Base-by-base conservation (phyloP, 306 rosid genomes). In the Trifolium pratense region DNA sequence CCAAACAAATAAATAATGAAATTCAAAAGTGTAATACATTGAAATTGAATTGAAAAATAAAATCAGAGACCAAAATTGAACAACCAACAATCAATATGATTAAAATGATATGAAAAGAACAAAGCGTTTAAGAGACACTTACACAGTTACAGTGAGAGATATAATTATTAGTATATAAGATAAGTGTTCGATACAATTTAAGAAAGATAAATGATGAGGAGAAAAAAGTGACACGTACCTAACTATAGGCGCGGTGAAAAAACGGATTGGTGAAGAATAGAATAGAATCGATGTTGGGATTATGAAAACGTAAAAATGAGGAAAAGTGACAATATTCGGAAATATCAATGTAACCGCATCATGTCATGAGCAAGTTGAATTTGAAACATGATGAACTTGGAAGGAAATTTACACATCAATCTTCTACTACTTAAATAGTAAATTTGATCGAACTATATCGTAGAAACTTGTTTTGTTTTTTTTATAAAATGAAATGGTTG, bases 181-280 rank as follows among this genome's bases (percentile, higher is more conserved):
- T 45, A 49, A 45, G 11, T 13, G 56, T 49, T 49, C 4, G 23
- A 16, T 46, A n/a, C 1, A n/a, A 20, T 67, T 43, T 45, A 46
- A 72, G 32, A 14, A 20, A 40, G 16, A n/a, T n/a, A 43, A n/a
- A 52, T 70, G 32, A 61, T 9, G n/a, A 57, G 9, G 51, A 55
- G 21, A 6, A 45, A 42, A 18, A 5, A 16, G 70, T 4, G 37
- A 20, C 9, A 39, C 29, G 65, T 59, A 59, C 18, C 18, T 26
- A 59, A 2, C 21, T 21, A 70, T 34, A 70, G 43, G 66, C 75
- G 67, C 21, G 60, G 61, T 5, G 57, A 62, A 66, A 49, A 57
- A 55, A 45, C 8, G 42, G 23, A 69, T 32, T 26, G 25, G 15
- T 20, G 18, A 2, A 31, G 49, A 34, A 60, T 61, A 31, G 49